Evolutionary conservation across 75 land plant genomes (phyloP), one percentile per base, ranked within the genome.

Genomic region (Azolla pinnata): DNA sequence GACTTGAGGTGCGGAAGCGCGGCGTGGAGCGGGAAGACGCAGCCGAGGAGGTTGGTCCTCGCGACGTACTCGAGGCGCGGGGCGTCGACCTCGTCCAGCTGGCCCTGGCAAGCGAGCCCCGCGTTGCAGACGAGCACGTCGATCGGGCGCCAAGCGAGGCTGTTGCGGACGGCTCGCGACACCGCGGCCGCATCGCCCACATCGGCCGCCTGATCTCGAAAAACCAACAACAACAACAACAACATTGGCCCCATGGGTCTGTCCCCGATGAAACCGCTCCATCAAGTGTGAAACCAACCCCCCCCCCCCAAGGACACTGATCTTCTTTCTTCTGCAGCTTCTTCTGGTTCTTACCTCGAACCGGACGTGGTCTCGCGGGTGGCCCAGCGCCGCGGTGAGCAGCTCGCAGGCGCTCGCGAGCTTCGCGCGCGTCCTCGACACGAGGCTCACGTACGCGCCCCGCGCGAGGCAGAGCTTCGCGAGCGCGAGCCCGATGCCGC

Each of bases 91-190:
- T 70, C 44, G 2, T 61, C 76, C 20, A 74, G 33, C 19, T 30
- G 32, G 4, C 67, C 66, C 55, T 29, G 16, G 26, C 21, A 16
- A 25, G 29, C 55, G 16, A 69, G 29, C 0, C 76, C 76, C 20
- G 74, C 74, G 48, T 74, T 74, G 75, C 76, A 74, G 1, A 74
- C 67, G 18, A 74, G 67, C 12, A 74, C 32, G 49, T 74, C 76
- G n/a, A 74, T 63, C n/a, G 74, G 76, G 46, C 52, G 62, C 67
- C 76, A 70, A 3, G 29, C 29, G 45, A 25, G 26, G 29, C 76
- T 62, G 23, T 48, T 56, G 12, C 26, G 25, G 0, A 74, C 27
- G 4, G 61, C 74, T 16, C 35, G 24, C 4, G 67, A 14, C 20
- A 70, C 65, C 26, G 56, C 67, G n/a, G 49, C 40, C 23, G 44